A percentile compares a stretch with the other conserved stretches of the same genome.
Conservation (phyloP, 2,329 filamentous ascomycete genomes). For the Endocalyx cinctus region DNA sequence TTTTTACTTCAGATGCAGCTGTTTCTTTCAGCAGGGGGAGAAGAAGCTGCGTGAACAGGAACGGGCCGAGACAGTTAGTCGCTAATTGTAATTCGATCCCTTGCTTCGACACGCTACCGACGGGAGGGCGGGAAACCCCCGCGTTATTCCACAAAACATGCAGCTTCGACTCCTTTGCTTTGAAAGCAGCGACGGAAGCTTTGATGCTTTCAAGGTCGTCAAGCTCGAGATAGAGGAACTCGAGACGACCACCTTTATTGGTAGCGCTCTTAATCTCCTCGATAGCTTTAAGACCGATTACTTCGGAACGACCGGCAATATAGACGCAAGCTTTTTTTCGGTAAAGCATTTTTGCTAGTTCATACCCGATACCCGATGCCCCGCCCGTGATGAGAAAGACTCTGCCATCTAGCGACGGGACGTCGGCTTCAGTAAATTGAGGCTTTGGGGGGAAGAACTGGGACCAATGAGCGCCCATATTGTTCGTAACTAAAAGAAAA, state of each 20-base stretch:
- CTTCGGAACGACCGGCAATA: conserved; percentile 12
- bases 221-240: conserved; percentile 14
- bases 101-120: conserved; percentile 22
- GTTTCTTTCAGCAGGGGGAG: conserved; percentile 26
- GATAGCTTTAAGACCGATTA: conserved; percentile 9
- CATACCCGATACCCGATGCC: conserved; percentile 15
- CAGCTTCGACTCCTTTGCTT: conserved; percentile 9
- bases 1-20: too few relatives aligned
- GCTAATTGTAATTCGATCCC: conserved; percentile 31
- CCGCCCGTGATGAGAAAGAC: conserved; percentile 19
- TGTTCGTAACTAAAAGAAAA: conserved; percentile 1
- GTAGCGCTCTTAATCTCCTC: conserved; percentile 2
- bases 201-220: conserved; percentile 13
- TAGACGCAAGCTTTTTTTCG: conserved; percentile 9
- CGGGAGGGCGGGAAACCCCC: conserved; percentile 16
- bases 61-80: conserved; percentile 30
- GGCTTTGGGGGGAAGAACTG: conserved; percentile 14
- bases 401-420: conserved; percentile 10
- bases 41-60: conserved; percentile 31
- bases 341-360: conserved; percentile 13
- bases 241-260: conserved; percentile 3
- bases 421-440: conserved; percentile 8
- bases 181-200: conserved; percentile 7
- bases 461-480: conserved; percentile 14
- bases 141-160: conserved; percentile 19